These are phyloP conservation scores for Penicillium sp. DNA, from an alignment of 2,329 filamentous ascomycete genomes.

Conservation along the genomic window DNA sequence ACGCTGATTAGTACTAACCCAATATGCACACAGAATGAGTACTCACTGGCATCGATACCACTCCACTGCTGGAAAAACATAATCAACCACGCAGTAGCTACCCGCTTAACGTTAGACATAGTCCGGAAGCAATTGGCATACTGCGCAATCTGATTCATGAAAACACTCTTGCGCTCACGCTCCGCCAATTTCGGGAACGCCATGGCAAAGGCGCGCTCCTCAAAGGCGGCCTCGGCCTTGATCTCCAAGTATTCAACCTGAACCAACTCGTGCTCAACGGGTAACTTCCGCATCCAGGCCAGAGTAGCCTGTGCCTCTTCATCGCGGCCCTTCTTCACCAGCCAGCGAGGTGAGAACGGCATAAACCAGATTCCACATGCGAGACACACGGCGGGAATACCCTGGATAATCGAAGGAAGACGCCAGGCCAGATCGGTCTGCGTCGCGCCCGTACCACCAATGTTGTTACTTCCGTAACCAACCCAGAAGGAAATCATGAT, in stretches of 20 bases:
- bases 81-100: conserved; percentile 45
- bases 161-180: conserved; percentile 41
- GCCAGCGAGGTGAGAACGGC: conserved; percentile 58
- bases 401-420: conserved; percentile 49
- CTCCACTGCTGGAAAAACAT: conserved; percentile 54
- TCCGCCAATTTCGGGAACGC: conserved; percentile 45
- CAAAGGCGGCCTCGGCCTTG: conserved; percentile 48
- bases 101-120: conserved; percentile 53
- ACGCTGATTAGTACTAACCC: not conserved
- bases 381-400: conserved; percentile 39
- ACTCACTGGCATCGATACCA: conserved; percentile 43
- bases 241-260: conserved; percentile 51
- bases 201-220: conserved; percentile 45
- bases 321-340: conserved; percentile 49
- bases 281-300: conserved; percentile 28
- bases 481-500: conserved; percentile 39
- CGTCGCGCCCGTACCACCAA: conserved; percentile 31
- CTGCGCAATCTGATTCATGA: conserved; percentile 50
- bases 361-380: conserved; percentile 47
- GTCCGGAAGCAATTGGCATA: conserved; percentile 52
- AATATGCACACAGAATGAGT: not conserved
- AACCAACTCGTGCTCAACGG: conserved; percentile 40
- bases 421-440: conserved; percentile 47
- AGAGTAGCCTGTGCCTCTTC: conserved; percentile 40
- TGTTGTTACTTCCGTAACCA: conserved; percentile 45